Percentiles rank a stretch among this genome's conserved stretches.
Evolutionary conservation across 352 stramenopile species (phyloP).

Genomic region (Aphanomyces euteiches): DNA sequence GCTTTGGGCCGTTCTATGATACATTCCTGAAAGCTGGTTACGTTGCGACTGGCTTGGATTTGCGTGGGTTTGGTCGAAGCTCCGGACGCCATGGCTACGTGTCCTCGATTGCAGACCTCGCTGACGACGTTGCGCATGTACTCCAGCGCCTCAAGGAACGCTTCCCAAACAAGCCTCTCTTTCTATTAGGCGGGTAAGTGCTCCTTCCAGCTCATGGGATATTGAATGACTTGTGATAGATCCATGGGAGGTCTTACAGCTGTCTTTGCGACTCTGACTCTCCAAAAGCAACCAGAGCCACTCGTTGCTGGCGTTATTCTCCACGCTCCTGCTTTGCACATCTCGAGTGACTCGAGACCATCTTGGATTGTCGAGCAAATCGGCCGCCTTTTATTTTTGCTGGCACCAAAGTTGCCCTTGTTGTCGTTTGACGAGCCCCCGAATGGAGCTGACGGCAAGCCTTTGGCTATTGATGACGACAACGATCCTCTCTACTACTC

Average conservation of each 20-base stretch:
- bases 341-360: constrained; percentile 53
- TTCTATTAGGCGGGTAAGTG: constrained; percentile 57
- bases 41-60: constrained; percentile 58
- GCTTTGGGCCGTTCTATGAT: constrained; percentile 71
- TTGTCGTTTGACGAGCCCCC: constrained; percentile 25
- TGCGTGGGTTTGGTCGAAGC: constrained; percentile 72
- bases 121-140: constrained; percentile 65
- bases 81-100: constrained; percentile 76
- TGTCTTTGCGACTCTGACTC: constrained; percentile 52
- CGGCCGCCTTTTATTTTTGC: constrained; percentile 48
- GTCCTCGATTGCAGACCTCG: constrained; percentile 50
- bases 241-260: constrained; percentile 69
- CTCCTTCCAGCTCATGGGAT: neutral
- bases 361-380: constrained; percentile 45
- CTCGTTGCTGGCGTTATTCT: constrained; percentile 50
- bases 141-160: constrained; percentile 52
- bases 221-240: constrained; percentile 31
- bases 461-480: neutral
- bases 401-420: constrained; percentile 64
- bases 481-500: constrained; percentile 68
- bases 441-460: neutral
- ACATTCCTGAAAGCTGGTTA: constrained; percentile 60
- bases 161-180: constrained; percentile 64
- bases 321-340: constrained; percentile 62
- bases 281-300: constrained; percentile 44